Percentiles rank a stretch among this genome's conserved stretches.
Evolutionary conservation across 1,284 basidiomycete species (phyloP).

Genomic region (Tilletia walkeri): DNA sequence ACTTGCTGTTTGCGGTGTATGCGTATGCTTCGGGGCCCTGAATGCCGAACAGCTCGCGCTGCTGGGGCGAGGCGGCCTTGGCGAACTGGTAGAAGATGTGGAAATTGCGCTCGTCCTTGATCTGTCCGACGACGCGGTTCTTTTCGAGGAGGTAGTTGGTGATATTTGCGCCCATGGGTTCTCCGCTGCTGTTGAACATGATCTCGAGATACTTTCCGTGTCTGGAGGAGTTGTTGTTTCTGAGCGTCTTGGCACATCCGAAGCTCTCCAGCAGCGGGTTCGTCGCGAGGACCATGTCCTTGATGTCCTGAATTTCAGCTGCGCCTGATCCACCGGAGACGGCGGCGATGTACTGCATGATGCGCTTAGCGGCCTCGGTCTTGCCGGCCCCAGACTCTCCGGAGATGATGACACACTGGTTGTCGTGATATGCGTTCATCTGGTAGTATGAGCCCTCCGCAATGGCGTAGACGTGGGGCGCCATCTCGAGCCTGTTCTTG

Average conservation of each 20-base stretch:
- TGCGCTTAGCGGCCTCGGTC: conserved; percentile 61
- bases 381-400: conserved; percentile 72
- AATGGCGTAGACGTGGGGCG: conserved; percentile 96
- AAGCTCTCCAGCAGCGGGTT: conserved; percentile 97
- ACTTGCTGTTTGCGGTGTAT: conserved; percentile 87
- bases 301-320: conserved; percentile 80
- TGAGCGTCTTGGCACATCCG: conserved; percentile 95
- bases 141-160: conserved; percentile 99
- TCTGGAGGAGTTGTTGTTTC: conserved; percentile 97
- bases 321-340: conserved; percentile 79
- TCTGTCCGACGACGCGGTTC: conserved; percentile 89
- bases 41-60: conserved; percentile 91
- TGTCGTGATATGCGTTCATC: conserved; percentile 99
- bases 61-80: conserved; percentile 83
- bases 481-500: conserved; percentile 96
- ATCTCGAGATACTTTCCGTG: conserved; percentile 99
- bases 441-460: conserved; percentile 98
- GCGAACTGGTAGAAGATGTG: conserved; percentile 99
- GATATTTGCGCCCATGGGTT: conserved; percentile 95
- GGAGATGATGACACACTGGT: conserved; percentile 99
- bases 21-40: conserved; percentile 94
- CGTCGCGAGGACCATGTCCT: conserved; percentile 99
- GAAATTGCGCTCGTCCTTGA: conserved; percentile 94
- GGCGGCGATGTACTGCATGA: conserved; percentile 99
- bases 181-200: conserved; percentile 91